Base-by-base conservation (phyloP, 139 green algal species). In the Nannochloris sp. region DNA sequence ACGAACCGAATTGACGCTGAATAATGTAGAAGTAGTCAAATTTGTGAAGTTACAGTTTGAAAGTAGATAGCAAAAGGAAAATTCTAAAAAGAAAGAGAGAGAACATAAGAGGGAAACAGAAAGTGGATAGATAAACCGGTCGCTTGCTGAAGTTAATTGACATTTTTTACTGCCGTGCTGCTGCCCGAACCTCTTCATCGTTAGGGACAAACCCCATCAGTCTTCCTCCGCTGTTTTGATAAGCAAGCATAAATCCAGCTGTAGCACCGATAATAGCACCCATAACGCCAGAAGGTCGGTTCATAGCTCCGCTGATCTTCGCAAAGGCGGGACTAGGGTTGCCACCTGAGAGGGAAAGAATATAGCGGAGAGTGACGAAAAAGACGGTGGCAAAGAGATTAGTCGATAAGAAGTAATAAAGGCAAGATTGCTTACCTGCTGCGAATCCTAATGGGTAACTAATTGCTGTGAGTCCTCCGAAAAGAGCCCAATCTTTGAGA, bases 181-280 rank as follows among this genome's bases (percentile, higher is more conserved):
- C 31, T 8, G 42, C 58, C 15, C 31, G 37, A 32, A 70, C 68
- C 37, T 75, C 68, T 1, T 14, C 37, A 15, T 75, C 68, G 36
- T 75, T 75, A 6, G 48, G 61, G 32, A 34, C 37, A 4, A 77
- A 71, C 1, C 64, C 71, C 59, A 72, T 70, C 6, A 78, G 54
- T 29, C 71, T 36, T 9, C 71, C 64, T 25, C 25, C 39, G 14
- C 27, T 56, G 38, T 70, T 73, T 48, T 78, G 71, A 37, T 74
- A 78, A 5, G 71, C 71, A 9, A 78, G 48, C 46, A 73, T 44
- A 27, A 78, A 78, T 30, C 71, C 71, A 2, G 65, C 71, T 12
- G 38, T 5, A 1, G 29, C 60, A 24, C 71, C 71, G 24, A 78
- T 61, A 23, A 42, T 4, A 13, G 24, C 58, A 15, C 10, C 71